A percentile compares a stretch with the other conserved stretches of the same genome.
phyloP scores from a whole-genome alignment of 495 filamentous ascomycete genomes.

The Penicillium diatomitis region DNA sequence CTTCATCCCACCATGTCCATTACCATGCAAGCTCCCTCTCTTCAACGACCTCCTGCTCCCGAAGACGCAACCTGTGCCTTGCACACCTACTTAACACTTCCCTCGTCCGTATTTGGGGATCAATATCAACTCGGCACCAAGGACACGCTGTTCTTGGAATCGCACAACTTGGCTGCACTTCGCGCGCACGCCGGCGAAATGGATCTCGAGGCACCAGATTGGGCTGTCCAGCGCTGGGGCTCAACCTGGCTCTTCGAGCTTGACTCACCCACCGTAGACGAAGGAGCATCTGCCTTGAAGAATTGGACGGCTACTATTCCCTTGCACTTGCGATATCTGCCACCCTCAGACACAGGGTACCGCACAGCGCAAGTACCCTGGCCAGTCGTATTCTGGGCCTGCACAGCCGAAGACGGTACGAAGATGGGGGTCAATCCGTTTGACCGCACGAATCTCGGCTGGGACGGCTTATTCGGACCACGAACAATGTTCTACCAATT shows the following conservation, averaged over 20 bases:
- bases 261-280: slow-evolving; percentile 28
- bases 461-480: slow-evolving; percentile 74
- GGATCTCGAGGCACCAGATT: slow-evolving; percentile 89
- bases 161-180: slow-evolving; percentile 63
- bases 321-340: slow-evolving; percentile 80
- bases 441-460: slow-evolving; percentile 73
- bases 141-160: slow-evolving; percentile 61
- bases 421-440: slow-evolving; percentile 79
- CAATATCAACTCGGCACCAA: slow-evolving; percentile 64
- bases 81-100: slow-evolving; percentile 80
- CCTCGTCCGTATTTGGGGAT: slow-evolving; percentile 76
- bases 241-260: slow-evolving; percentile 71
- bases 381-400: slow-evolving; percentile 92
- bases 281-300: slow-evolving; percentile 2
- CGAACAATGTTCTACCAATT: slow-evolving; percentile 83
- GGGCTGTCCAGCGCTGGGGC: slow-evolving; percentile 70
- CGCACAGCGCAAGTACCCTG: slow-evolving; percentile 44
- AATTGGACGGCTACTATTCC: slow-evolving; percentile 72
- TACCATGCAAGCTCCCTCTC: slow-evolving; percentile 26
- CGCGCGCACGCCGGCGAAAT: slow-evolving; percentile 66
- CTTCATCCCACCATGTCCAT: slow-evolving; percentile 78
- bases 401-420: slow-evolving; percentile 59
- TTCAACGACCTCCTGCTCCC: slow-evolving; percentile 25
- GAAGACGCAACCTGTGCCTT: slow-evolving; percentile 51
- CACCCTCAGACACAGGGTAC: slow-evolving; percentile 44